Evolutionary conservation across 495 filamentous ascomycete genomes (phyloP).

Genomic region (Articulospora tetracladia): DNA sequence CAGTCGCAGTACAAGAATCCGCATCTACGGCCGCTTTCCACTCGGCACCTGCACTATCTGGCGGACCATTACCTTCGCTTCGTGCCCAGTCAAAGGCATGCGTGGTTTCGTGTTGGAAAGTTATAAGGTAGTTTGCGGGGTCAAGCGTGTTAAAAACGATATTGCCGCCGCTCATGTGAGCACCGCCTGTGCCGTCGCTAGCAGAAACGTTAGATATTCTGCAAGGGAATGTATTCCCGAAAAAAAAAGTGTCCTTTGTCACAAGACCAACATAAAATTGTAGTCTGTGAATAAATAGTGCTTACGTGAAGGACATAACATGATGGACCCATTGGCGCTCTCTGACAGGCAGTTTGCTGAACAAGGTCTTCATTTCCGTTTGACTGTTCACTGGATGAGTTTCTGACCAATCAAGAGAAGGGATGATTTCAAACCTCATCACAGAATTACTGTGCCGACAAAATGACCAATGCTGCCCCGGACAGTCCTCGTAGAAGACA

Average conservation of each 20-base stretch:
- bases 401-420: background rate
- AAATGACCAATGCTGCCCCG: background rate
- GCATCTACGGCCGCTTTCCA: background rate
- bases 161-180: background rate
- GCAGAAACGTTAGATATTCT: background rate
- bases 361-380: background rate
- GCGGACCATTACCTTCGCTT: background rate
- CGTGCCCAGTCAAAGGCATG: background rate
- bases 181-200: background rate
- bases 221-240: no score
- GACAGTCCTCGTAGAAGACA: background rate
- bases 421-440: background rate
- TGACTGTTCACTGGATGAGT: background rate
- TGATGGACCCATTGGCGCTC: background rate
- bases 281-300: background rate
- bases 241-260: background rate
- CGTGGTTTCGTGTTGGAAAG: background rate
- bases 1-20: background rate
- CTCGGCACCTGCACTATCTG: background rate
- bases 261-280: background rate
- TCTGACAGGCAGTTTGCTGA: background rate
- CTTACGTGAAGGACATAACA: background rate
- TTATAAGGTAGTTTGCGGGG: background rate
- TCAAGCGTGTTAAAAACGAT: background rate
- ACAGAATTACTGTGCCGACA: background rate